Conservation (phyloP, 2,329 filamentous ascomycete genomes). For the Cordyceps farinosa region DNA sequence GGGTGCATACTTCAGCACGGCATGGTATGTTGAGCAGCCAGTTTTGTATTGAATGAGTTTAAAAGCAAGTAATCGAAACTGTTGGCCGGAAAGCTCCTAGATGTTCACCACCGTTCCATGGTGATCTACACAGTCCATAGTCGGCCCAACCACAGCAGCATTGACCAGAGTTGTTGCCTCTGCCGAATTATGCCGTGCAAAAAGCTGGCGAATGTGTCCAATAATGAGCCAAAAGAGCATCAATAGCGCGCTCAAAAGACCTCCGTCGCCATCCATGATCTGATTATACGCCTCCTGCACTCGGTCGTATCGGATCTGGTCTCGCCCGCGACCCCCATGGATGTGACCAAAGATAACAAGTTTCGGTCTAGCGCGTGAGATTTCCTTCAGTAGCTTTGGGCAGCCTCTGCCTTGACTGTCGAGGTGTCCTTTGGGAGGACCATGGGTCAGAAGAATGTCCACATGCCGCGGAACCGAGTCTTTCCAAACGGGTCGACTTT, state of each 20-base stretch:
- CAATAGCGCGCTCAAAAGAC: neutral
- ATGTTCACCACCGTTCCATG: neutral
- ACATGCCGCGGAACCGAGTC: conserved; percentile 24
- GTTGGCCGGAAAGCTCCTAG: too few species aligned
- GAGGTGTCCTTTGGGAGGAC: conserved; percentile 34
- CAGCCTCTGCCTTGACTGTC: conserved; percentile 34
- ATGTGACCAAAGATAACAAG: conserved; percentile 39
- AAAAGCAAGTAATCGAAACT: too few species aligned
- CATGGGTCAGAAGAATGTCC: conserved; percentile 39
- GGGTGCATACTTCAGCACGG: too few species aligned
- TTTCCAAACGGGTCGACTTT: conserved; percentile 25
- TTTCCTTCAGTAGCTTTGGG: conserved; percentile 27
- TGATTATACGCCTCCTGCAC: conserved; percentile 26
- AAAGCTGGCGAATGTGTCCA: neutral
- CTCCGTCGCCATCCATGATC: conserved; percentile 7
- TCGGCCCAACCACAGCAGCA: conserved; percentile 5
- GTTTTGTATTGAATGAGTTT: too few species aligned
- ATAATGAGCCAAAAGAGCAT: conserved; percentile 7
- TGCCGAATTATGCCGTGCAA: neutral
- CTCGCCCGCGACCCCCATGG: conserved; percentile 32
- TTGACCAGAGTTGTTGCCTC: conserved; percentile 10
- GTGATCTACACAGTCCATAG: neutral
- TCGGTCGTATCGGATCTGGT: conserved; percentile 26
- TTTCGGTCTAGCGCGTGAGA: conserved; percentile 30
- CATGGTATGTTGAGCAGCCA: too few species aligned